Evolutionary conservation across 306 rosid genomes (phyloP).

Genomic region (Sphenostylis stenocarpa): DNA sequence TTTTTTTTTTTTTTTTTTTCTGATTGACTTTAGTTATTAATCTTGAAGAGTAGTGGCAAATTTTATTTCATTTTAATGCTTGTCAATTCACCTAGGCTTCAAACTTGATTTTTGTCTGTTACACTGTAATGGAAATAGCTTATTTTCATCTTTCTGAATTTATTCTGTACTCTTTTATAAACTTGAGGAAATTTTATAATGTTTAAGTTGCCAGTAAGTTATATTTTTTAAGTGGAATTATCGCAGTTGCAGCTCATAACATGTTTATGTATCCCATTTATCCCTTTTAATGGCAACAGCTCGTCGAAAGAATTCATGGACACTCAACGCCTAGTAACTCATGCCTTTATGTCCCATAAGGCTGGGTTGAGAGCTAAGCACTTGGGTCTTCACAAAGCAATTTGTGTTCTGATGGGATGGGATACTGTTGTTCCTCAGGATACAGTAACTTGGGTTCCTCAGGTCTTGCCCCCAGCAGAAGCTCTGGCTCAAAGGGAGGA

Average conservation of each 20-base stretch:
- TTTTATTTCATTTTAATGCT: slow-evolving; percentile 7
- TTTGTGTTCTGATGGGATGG: slow-evolving; percentile 95
- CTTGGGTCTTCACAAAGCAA: slow-evolving; percentile 86
- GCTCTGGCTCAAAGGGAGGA: slow-evolving; percentile 89
- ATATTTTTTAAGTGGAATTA: background rate
- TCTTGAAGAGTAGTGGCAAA: background rate
- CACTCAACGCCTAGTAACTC: slow-evolving; percentile 84
- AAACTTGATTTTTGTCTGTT: slow-evolving; percentile 8
- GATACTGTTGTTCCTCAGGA: slow-evolving; percentile 70
- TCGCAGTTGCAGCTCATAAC: background rate
- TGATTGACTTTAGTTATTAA: background rate
- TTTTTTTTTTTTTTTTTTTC: no score
- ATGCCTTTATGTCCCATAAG: slow-evolving; percentile 95
- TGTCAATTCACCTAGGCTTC: background rate
- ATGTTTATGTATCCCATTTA: slow-evolving; percentile 15
- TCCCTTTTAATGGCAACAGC: slow-evolving; percentile 53
- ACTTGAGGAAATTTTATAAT: background rate
- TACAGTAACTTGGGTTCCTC: slow-evolving; percentile 83
- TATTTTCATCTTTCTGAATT: slow-evolving; percentile 12
- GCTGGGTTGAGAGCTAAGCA: slow-evolving; percentile 75
- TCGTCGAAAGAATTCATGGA: slow-evolving; percentile 90
- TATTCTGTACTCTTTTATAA: background rate
- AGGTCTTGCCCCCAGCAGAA: slow-evolving; percentile 62
- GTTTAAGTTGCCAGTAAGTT: background rate
- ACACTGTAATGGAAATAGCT: slow-evolving; percentile 3